Conservation (phyloP, 495 filamentous ascomycete genomes). For the Penicillium pulvis region DNA sequence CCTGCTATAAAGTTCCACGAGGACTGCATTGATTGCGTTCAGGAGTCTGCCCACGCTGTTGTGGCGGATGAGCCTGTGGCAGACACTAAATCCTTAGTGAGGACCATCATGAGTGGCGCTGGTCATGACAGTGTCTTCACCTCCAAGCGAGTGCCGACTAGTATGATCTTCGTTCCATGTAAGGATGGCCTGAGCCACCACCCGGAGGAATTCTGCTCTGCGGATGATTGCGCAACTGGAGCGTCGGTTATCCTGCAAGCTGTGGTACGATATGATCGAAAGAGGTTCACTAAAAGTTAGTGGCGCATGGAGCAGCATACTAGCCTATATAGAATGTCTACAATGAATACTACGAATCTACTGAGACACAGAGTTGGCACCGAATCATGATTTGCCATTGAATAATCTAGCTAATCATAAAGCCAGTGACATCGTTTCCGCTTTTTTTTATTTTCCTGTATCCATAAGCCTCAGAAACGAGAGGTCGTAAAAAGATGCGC, state of each 20-base stretch:
- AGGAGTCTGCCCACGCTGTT: slow-evolving; percentile 58
- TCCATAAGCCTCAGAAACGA: slow-evolving; percentile 23
- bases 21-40: slow-evolving; percentile 68
- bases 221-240: slow-evolving; percentile 63
- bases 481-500: slow-evolving; percentile 27
- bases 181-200: slow-evolving; percentile 68
- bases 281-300: slow-evolving; percentile 26
- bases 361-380: slow-evolving; percentile 12
- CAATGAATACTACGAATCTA: not conserved
- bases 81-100: slow-evolving; percentile 42
- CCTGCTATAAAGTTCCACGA: slow-evolving; percentile 68
- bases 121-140: slow-evolving; percentile 68
- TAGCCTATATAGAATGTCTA: not conserved
- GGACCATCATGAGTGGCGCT: slow-evolving; percentile 57
- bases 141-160: slow-evolving; percentile 59
- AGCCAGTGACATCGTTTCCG: slow-evolving; percentile 31
- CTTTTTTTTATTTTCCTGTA: slow-evolving; percentile 34
- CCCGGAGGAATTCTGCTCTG: slow-evolving; percentile 61
- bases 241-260: slow-evolving; percentile 63
- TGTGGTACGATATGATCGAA: slow-evolving; percentile 61
- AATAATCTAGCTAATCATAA: slow-evolving; percentile 35
- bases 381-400: slow-evolving; percentile 38
- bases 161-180: slow-evolving; percentile 70
- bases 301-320: not conserved
- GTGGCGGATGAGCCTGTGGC: slow-evolving; percentile 50